These are phyloP conservation scores for Termitomyces sp. DNA, from an alignment of 768 basidiomycete genomes.

Conservation along the genomic window DNA sequence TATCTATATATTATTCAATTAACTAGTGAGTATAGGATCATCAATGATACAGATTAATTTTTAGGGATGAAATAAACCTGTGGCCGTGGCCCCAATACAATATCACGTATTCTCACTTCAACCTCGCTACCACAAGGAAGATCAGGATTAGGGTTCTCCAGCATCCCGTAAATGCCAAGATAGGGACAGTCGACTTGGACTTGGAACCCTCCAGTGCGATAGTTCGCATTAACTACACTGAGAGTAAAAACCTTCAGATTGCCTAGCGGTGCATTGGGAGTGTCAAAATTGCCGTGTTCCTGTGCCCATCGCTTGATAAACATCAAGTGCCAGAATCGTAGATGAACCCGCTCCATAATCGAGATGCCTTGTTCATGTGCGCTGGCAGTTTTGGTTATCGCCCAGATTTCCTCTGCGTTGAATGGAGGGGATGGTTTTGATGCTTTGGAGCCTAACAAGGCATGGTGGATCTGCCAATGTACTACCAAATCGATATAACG, in stretches of 20 bases:
- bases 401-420: slow-evolving; percentile 39
- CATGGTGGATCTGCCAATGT: slow-evolving; percentile 94
- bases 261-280: neutral
- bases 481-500: slow-evolving; percentile 76
- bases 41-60: neutral
- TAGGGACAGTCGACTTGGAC: neutral
- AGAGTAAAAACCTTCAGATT: slow-evolving; percentile 11
- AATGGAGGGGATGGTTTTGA: slow-evolving; percentile 35
- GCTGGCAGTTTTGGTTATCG: slow-evolving; percentile 34
- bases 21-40: no score
- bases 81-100: neutral
- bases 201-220: neutral
- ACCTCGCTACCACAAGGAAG: neutral
- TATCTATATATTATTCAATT: no score
- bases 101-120: neutral
- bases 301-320: slow-evolving; percentile 36
- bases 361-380: slow-evolving; percentile 30
- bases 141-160: neutral
- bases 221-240: neutral
- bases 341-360: slow-evolving; percentile 27
- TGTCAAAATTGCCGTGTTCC: neutral
- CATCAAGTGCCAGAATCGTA: slow-evolving; percentile 29
- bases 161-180: neutral
- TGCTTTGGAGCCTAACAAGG: slow-evolving; percentile 43
- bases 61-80: neutral